Base-by-base conservation (phyloP, 345 rosid genomes). In the Hypericum androsaemum region DNA sequence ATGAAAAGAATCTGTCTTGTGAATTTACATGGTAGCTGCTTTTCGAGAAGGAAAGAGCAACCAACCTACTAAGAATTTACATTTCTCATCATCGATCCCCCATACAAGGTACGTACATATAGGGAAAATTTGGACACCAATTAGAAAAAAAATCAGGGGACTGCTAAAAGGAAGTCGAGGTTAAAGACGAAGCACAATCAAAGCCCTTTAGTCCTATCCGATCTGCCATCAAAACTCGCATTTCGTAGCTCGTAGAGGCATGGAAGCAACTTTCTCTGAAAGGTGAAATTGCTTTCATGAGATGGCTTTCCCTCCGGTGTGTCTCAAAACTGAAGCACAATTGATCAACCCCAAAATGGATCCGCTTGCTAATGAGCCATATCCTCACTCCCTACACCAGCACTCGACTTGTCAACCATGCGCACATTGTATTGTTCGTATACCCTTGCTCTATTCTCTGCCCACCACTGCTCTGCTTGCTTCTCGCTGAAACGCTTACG, bases 401-500 rank as follows among this genome's bases (percentile, higher is more conserved):
- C 74, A 61, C 83, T 85, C 36, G 95, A 85, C 74, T 80, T 88
- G 67, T 85, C 90, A 22, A 77, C 64, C 76, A 63, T 64, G 37
- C 83, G 94, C n/a, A 92, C 97, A 44, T 85, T 85, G 85, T 92
- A 85, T 36, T 71, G 85, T 59, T 85, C 87, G 7, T 85, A 83
- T 10, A 92, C 95, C 64, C 98, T 75, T 57, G 79, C 82, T 52
- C 95, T 78, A 60, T 92, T 92, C 67, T 80, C 90, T 43, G 90
- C 80, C 98, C 98, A 92, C 98, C 98, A 92, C 60, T 77, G 81
- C 66, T 85, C 98, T 0, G 98, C 98, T 73, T 92, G 82, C 61
- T 88, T 83, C 80, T 88, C 98, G 17, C 83, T 83, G 71, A 92
- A 92, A 57, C 95, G 63, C 71, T 83, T 92, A 47, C 96, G 94